Conservation (phyloP, 306 rosid species). For the Citrullus amarus region DNA sequence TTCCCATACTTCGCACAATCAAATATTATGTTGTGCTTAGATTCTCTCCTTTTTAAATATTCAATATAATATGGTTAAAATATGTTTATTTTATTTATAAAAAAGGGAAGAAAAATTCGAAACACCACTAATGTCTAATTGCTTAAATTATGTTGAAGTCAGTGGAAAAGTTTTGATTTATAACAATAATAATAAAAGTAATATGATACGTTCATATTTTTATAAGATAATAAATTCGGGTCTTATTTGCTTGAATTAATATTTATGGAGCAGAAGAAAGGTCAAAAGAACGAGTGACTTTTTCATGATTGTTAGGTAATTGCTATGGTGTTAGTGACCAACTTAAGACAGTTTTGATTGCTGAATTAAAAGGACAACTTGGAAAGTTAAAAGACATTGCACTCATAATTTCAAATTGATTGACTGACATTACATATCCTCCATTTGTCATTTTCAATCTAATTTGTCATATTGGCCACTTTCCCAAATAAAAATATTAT, state of each 20-base stretch:
- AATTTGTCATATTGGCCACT: conserved; percentile 6
- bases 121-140: background rate
- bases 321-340: conserved; percentile 3
- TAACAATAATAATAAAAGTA: no score
- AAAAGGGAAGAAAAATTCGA: background rate
- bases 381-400: background rate
- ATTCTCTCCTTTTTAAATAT: background rate
- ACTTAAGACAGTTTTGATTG: conserved; percentile 3
- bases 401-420: conserved; percentile 4
- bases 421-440: background rate
- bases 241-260: background rate
- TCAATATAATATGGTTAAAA: background rate
- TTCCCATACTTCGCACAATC: background rate
- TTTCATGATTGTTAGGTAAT: background rate
- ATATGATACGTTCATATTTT: no score
- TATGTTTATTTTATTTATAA: background rate
- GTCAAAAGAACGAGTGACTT: background rate
- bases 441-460: conserved; percentile 1
- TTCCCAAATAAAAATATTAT: background rate
- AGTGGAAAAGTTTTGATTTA: no score
- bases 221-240: background rate
- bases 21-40: background rate
- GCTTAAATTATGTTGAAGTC: background rate
- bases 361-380: conserved; percentile 4
- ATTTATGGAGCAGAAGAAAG: background rate